Percentiles rank a stretch among this genome's conserved stretches.
phyloP scores from a whole-genome alignment of 768 basidiomycete species.

The Pholiota microspora region DNA sequence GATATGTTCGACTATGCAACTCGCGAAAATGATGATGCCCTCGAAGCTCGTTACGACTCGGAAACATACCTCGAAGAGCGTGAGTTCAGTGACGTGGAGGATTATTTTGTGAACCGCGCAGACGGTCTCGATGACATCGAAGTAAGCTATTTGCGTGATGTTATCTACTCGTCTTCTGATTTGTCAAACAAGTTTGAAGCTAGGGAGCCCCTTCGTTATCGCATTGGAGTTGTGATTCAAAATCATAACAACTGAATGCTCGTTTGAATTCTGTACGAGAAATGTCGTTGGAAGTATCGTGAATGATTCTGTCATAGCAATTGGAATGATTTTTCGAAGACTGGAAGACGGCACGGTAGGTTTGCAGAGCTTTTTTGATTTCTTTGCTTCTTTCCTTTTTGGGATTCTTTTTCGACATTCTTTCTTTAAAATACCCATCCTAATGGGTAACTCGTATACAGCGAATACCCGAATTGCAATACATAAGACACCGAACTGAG shows the following conservation, averaged over 20 bases:
- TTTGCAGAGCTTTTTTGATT: too few relatives aligned
- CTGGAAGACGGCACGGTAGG: too few relatives aligned
- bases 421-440: too few relatives aligned
- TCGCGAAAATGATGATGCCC: neutral
- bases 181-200: neutral
- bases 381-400: too few relatives aligned
- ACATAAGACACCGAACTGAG: too few relatives aligned
- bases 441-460: too few relatives aligned
- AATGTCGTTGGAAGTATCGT: too few relatives aligned
- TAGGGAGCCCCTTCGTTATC: conserved; percentile 2
- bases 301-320: too few relatives aligned
- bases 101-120: neutral
- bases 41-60: neutral
- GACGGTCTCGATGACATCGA: neutral
- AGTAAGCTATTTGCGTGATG: neutral
- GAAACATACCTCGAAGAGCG: neutral
- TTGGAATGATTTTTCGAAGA: too few relatives aligned
- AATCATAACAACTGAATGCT: neutral
- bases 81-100: neutral
- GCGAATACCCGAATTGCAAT: too few relatives aligned
- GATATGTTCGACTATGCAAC: neutral
- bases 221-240: conserved; percentile 4
- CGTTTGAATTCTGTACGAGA: too few relatives aligned
- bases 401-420: too few relatives aligned
- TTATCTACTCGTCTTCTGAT: neutral